phyloP scores from a whole-genome alignment of 768 basidiomycete species.

The Cantharellus anzutake region DNA sequence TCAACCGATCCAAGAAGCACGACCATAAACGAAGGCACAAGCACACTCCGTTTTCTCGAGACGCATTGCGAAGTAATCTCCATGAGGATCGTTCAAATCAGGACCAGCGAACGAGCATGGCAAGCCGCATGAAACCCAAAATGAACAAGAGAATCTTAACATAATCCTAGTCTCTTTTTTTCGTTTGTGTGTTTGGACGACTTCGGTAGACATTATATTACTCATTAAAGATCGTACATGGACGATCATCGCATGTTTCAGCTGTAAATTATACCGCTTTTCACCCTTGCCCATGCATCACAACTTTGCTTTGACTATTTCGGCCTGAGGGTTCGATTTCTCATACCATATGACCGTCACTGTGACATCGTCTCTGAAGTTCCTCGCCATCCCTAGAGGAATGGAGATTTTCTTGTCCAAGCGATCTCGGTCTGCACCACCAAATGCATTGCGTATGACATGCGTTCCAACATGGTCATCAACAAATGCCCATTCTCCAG shows the following conservation, averaged over 20 bases:
- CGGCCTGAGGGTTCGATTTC: constrained; percentile 16
- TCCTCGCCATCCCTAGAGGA: constrained; percentile 57
- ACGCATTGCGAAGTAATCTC: not conserved
- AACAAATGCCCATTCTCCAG: constrained; percentile 45
- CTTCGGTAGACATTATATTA: too few relatives aligned
- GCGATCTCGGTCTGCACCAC: constrained; percentile 45
- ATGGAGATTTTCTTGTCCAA: constrained; percentile 35
- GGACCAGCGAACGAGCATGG: not conserved
- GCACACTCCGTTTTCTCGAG: not conserved
- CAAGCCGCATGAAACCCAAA: not conserved
- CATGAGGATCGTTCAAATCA: not conserved
- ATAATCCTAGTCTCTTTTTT: too few relatives aligned
- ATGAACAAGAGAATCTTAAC: not conserved
- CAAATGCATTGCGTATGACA: constrained; percentile 79
- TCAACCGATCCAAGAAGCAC: not conserved
- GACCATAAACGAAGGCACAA: not conserved
- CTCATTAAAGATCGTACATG: too few relatives aligned
- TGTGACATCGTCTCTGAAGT: constrained; percentile 69
- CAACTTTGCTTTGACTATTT: not conserved
- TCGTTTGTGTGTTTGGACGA: too few relatives aligned
- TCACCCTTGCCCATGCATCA: not conserved
- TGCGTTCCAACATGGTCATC: constrained; percentile 68
- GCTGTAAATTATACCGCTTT: too few relatives aligned
- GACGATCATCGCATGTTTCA: too few relatives aligned
- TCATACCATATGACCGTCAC: constrained; percentile 80